Evolutionary conservation across 306 rosid genomes (phyloP).

Genomic region (Medicago ruthenica): DNA sequence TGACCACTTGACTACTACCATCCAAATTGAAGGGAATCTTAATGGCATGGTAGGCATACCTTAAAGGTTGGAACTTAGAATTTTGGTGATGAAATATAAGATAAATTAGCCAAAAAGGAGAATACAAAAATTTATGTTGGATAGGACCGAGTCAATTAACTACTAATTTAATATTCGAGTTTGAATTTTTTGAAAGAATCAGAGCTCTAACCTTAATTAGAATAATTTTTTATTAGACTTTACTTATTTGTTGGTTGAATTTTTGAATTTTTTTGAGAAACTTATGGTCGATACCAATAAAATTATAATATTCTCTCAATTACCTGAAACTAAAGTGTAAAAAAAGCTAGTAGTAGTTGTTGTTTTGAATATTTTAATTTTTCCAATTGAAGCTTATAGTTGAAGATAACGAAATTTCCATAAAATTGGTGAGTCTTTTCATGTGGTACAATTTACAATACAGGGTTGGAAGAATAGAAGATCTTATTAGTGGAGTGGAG

Average conservation of each 20-base stretch:
- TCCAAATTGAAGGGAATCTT: not conserved
- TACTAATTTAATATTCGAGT: not conserved
- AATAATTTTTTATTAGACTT: not conserved
- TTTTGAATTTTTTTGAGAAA: no score
- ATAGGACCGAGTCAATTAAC: constrained; percentile 15
- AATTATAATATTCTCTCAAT: not conserved
- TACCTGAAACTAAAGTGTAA: not conserved
- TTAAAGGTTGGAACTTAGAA: constrained; percentile 10
- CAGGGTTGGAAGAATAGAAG: constrained; percentile 32
- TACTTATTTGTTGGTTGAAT: not conserved
- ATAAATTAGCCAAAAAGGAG: constrained; percentile 10
- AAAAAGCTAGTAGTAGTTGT: not conserved
- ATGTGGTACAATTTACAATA: constrained; percentile 35
- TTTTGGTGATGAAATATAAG: constrained; percentile 35
- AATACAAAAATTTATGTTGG: not conserved
- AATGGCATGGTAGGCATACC: constrained; percentile 5
- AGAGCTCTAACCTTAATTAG: no score
- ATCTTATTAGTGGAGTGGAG: constrained; percentile 18
- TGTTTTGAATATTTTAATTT: not conserved
- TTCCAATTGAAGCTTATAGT: constrained; percentile 27
- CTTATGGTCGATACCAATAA: no score
- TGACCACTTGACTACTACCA: not conserved
- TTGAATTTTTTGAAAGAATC: no score
- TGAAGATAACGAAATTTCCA: constrained; percentile 4
- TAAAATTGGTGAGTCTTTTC: constrained; percentile 34